Evolutionary conservation across 2,329 filamentous ascomycete genomes (phyloP).

Genomic region (Fusarium multiceps): DNA sequence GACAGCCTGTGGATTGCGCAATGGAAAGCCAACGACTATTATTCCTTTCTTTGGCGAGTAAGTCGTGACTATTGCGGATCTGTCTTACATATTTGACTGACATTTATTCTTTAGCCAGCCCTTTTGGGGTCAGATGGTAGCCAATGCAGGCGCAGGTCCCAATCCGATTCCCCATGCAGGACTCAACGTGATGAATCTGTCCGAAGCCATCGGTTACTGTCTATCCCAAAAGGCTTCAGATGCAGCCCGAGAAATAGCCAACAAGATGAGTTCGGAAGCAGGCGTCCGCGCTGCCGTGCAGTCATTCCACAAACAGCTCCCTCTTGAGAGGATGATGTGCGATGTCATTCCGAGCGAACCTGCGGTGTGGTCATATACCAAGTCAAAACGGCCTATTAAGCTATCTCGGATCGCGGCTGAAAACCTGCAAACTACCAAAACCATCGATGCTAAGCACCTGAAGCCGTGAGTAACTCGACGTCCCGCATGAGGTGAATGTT

Average conservation of each 20-base stretch:
- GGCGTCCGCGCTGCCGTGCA: background rate
- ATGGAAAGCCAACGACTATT: background rate
- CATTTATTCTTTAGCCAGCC: background rate
- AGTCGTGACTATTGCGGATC: background rate
- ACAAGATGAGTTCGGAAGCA: background rate
- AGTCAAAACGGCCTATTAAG: background rate
- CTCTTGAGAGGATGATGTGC: background rate
- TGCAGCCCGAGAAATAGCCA: background rate
- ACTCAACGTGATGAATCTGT: background rate
- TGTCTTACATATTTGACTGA: background rate
- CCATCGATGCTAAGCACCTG: background rate
- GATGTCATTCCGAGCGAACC: background rate
- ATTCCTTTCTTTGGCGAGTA: background rate
- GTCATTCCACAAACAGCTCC: background rate
- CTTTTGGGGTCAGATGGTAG: background rate
- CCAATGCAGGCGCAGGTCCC: background rate
- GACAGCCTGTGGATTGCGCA: fast-evolving
- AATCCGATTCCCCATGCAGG: background rate
- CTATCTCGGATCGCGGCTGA: background rate
- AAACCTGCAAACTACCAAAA: background rate
- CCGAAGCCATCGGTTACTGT: background rate
- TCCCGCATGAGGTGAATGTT: no score
- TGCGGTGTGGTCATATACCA: background rate
- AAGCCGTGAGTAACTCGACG: background rate
- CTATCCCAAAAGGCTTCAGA: background rate